phyloP scores from a whole-genome alignment of 306 rosid species.

The Arachis stenosperma region DNA sequence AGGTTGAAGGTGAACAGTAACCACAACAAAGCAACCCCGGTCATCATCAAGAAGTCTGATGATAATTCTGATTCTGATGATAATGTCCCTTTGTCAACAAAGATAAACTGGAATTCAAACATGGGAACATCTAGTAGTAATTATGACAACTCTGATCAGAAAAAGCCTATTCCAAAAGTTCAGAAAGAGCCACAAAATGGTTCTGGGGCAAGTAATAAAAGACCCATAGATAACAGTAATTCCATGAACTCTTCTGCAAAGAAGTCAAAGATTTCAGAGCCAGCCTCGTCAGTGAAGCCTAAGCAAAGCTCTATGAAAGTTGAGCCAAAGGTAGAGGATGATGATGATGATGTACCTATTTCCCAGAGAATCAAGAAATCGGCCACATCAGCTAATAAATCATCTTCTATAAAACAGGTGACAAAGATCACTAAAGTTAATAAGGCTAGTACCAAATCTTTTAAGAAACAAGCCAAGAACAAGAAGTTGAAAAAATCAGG shows the following conservation, averaged over 20 bases:
- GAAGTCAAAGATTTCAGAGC: conserved; percentile 47
- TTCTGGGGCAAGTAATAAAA: conserved; percentile 37
- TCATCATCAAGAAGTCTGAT: conserved; percentile 36
- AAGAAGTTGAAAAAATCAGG: conserved; percentile 45
- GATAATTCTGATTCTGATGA: conserved; percentile 53
- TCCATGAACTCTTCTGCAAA: conserved; percentile 33
- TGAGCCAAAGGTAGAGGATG: conserved; percentile 42
- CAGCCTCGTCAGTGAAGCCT: conserved; percentile 38
- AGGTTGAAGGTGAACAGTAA: conserved; percentile 39
- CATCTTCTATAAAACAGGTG: conserved; percentile 34
- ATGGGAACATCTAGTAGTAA: conserved; percentile 42
- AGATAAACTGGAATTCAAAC: conserved; percentile 29
- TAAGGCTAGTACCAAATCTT: conserved; percentile 38
- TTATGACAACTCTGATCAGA: conserved; percentile 28
- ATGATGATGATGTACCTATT: conserved; percentile 52
- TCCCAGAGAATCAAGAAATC: conserved; percentile 41
- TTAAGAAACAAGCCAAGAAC: conserved; percentile 48
- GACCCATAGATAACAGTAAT: conserved; percentile 45
- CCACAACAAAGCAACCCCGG: conserved; percentile 36
- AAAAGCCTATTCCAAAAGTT: conserved; percentile 43
- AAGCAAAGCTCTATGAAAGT: conserved; percentile 33
- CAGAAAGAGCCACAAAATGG: conserved; percentile 44
- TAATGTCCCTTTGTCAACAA: conserved; percentile 47
- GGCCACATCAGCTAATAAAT: conserved; percentile 30
- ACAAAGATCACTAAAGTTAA: conserved; percentile 48